Percentiles rank a stretch among this genome's conserved stretches.
These are phyloP conservation scores for Sphaerostilbella broomeana DNA, from an alignment of 2,329 filamentous ascomycete species.

Conservation along the genomic window DNA sequence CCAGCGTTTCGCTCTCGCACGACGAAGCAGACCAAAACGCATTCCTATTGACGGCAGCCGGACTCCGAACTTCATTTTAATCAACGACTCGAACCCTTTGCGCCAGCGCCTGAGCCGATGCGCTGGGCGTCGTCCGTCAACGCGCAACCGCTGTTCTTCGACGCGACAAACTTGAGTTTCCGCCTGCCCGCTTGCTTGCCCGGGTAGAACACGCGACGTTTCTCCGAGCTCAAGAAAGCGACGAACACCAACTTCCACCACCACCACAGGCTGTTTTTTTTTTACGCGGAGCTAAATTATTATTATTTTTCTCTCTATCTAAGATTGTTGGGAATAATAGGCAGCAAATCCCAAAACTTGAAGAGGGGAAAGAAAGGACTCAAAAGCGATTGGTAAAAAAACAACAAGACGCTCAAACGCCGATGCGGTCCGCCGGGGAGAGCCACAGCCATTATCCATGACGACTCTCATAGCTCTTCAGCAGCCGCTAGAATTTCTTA, in stretches of 20 bases:
- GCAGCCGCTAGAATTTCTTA: constrained; percentile 59
- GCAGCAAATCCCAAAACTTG: constrained; percentile 12
- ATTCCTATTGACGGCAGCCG: constrained; percentile 3
- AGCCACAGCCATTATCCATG: constrained; percentile 50
- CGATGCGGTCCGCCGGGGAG: constrained; percentile 19
- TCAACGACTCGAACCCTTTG: neutral
- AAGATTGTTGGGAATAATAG: no score
- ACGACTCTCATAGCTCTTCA: constrained; percentile 61
- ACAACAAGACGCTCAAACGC: constrained; percentile 13
- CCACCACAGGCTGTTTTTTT: no score
- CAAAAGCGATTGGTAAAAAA: no score
- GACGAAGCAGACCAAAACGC: constrained; percentile 5
- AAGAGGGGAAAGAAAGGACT: no score
- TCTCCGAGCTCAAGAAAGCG: no score
- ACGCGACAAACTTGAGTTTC: constrained; percentile 9
- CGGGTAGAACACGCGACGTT: constrained; percentile 13
- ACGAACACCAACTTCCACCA: no score
- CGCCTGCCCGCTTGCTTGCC: neutral
- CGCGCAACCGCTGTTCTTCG: constrained; percentile 9
- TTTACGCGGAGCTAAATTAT: no score
- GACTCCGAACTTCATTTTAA: neutral
- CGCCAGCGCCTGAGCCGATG: constrained; percentile 4
- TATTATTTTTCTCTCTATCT: no score
- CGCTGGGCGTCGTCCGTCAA: constrained; percentile 4
- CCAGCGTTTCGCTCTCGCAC: neutral